phyloP scores from a whole-genome alignment of 2,329 filamentous ascomycete genomes.

The Penicillium paneum region DNA sequence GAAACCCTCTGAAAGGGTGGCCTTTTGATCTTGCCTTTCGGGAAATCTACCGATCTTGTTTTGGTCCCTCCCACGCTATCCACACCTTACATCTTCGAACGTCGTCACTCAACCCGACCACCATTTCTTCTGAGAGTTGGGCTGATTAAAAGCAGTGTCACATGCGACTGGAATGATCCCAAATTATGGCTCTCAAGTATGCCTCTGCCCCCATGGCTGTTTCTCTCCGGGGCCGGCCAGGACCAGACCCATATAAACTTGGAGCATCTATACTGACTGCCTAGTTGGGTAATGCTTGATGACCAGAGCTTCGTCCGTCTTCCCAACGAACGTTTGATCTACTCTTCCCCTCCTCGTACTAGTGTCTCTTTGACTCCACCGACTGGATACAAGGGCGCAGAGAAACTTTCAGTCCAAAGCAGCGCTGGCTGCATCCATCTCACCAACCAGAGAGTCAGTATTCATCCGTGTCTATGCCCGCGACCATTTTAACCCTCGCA shows the following conservation, averaged over 20 bases:
- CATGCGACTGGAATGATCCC: neutral
- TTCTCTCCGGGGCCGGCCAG: neutral
- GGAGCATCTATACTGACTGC: constrained; percentile 4
- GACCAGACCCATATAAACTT: neutral
- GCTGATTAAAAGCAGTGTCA: neutral
- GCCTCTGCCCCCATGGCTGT: constrained; percentile 5
- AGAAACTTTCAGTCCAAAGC: constrained; percentile 67
- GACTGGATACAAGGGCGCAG: constrained; percentile 60
- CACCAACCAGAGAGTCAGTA: constrained; percentile 75
- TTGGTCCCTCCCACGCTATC: neutral
- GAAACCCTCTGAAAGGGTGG: neutral
- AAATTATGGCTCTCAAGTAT: constrained; percentile 40
- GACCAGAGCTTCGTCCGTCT: constrained; percentile 74
- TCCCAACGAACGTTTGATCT: constrained; percentile 76
- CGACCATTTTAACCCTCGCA: constrained; percentile 39
- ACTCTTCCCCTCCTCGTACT: constrained; percentile 75
- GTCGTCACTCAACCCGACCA: neutral
- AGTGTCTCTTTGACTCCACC: constrained; percentile 70
- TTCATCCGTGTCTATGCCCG: constrained; percentile 11
- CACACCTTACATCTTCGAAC: neutral
- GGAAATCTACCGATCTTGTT: neutral
- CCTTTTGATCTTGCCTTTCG: neutral
- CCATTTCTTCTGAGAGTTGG: neutral
- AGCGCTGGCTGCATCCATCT: constrained; percentile 73
- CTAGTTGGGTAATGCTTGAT: constrained; percentile 89